Evolutionary conservation across 768 basidiomycete genomes (phyloP).

Genomic region (Pulveroboletus frians): DNA sequence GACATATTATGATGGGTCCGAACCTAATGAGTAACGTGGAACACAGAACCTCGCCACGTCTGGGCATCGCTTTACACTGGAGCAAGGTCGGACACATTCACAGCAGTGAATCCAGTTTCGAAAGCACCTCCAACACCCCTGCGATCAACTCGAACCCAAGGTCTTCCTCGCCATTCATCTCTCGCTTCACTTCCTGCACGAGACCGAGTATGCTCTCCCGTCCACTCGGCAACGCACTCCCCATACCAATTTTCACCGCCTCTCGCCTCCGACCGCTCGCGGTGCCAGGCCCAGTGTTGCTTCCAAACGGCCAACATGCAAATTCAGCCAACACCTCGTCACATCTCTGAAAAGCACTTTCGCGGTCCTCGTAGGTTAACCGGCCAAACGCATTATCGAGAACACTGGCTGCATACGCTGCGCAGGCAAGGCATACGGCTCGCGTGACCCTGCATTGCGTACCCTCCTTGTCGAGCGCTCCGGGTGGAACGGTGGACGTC

Average conservation of each 20-base stretch:
- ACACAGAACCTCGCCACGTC: background rate
- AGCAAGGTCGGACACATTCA: constrained; percentile 6
- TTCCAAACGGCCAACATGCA: constrained; percentile 81
- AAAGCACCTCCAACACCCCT: constrained; percentile 89
- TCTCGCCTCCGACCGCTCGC: constrained; percentile 39
- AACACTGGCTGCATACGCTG: constrained; percentile 92
- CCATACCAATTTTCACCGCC: constrained; percentile 49
- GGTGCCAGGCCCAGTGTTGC: constrained; percentile 30
- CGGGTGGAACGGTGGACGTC: constrained; percentile 72
- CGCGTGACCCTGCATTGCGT: constrained; percentile 76
- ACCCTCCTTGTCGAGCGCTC: constrained; percentile 70
- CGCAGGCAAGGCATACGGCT: constrained; percentile 81
- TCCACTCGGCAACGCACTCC: constrained; percentile 46
- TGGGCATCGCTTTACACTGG: background rate
- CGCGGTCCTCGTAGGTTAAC: constrained; percentile 87
- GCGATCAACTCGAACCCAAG: constrained; percentile 86
- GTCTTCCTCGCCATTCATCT: constrained; percentile 72
- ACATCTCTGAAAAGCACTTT: constrained; percentile 87
- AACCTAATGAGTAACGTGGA: constrained; percentile 8
- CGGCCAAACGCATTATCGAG: constrained; percentile 90
- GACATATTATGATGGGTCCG: constrained; percentile 7
- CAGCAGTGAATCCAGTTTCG: constrained; percentile 74
- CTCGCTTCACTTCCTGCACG: constrained; percentile 67
- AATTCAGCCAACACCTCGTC: constrained; percentile 95
- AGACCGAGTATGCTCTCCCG: constrained; percentile 71